Evolutionary conservation across 257 asterid genomes (phyloP).

Genomic region (Craterostigma plantagineum): DNA sequence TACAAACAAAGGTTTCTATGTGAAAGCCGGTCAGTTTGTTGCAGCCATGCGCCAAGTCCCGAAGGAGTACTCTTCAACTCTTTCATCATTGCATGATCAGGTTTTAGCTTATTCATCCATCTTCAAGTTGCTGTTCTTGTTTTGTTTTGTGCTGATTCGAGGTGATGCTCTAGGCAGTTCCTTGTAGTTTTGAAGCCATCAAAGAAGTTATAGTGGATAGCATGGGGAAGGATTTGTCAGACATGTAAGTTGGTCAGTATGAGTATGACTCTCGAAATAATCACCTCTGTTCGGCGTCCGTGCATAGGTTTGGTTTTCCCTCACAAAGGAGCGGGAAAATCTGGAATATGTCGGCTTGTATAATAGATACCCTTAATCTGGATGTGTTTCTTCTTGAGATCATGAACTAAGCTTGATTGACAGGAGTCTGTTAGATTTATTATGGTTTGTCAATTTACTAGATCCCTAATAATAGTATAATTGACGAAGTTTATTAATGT

Average conservation of each 20-base stretch:
- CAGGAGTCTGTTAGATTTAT: too few relatives aligned
- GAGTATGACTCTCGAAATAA: not conserved
- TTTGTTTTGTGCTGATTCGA: not conserved
- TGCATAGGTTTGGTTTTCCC: too few relatives aligned
- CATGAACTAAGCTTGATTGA: too few relatives aligned
- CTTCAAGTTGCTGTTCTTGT: not conserved
- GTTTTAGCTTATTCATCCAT: conserved; percentile 16
- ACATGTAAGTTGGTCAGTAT: conserved; percentile 38
- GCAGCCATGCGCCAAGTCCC: conserved; percentile 80
- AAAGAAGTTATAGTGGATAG: conserved; percentile 38
- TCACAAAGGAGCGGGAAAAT: too few relatives aligned
- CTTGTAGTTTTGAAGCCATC: conserved; percentile 56
- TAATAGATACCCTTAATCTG: too few relatives aligned
- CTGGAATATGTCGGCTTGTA: too few relatives aligned
- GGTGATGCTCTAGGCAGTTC: conserved; percentile 48
- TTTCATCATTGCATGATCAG: conserved; percentile 83
- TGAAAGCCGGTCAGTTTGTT: conserved; percentile 90
- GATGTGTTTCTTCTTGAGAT: too few relatives aligned
- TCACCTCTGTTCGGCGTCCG: not conserved
- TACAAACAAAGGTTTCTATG: conserved; percentile 75
- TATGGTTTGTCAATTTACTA: too few relatives aligned
- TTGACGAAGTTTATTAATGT: too few relatives aligned
- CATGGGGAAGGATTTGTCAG: conserved; percentile 52
- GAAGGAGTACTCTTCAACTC: conserved; percentile 68
- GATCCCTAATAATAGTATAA: too few relatives aligned